Evolutionary conservation across 768 basidiomycete genomes (phyloP).

Genomic region (Mycena maculata): DNA sequence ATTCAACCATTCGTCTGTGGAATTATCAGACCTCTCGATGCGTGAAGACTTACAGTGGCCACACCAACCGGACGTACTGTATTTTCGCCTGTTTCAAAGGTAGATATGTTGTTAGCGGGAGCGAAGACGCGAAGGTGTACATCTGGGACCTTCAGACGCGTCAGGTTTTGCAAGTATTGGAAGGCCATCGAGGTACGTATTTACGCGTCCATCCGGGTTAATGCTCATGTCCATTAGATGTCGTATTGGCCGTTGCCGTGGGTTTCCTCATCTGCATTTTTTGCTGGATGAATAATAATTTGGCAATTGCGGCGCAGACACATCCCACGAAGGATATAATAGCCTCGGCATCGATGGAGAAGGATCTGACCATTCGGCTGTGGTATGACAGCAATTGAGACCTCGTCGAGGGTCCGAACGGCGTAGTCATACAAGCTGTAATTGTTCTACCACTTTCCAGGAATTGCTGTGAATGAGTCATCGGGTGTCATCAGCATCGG

Average conservation of each 20-base stretch:
- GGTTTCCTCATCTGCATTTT: constrained; percentile 39
- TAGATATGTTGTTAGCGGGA: constrained; percentile 86
- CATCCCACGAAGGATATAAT: constrained; percentile 82
- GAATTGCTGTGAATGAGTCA: constrained; percentile 14
- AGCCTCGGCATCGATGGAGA: constrained; percentile 91
- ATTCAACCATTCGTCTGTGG: constrained; percentile 95
- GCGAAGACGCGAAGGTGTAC: constrained; percentile 89
- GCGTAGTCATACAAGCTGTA: neutral
- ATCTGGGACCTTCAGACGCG: constrained; percentile 92
- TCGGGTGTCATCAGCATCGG: no score
- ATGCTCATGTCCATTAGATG: constrained; percentile 51
- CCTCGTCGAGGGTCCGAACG: constrained; percentile 1
- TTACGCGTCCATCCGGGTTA: constrained; percentile 1
- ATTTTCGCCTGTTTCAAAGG: constrained; percentile 76
- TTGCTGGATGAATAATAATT: neutral
- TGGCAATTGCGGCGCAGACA: constrained; percentile 58
- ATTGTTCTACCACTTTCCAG: neutral
- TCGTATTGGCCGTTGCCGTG: constrained; percentile 85
- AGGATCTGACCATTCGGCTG: constrained; percentile 84
- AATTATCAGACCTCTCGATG: constrained; percentile 91
- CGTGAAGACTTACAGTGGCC: constrained; percentile 92
- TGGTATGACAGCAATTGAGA: constrained; percentile 72
- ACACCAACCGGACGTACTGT: constrained; percentile 88
- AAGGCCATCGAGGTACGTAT: constrained; percentile 80
- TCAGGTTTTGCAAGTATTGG: constrained; percentile 76